Percentiles rank a stretch among this genome's conserved stretches.
Conservation (phyloP, 2,329 filamentous ascomycete species). For the Colletotrichum eleusines region DNA sequence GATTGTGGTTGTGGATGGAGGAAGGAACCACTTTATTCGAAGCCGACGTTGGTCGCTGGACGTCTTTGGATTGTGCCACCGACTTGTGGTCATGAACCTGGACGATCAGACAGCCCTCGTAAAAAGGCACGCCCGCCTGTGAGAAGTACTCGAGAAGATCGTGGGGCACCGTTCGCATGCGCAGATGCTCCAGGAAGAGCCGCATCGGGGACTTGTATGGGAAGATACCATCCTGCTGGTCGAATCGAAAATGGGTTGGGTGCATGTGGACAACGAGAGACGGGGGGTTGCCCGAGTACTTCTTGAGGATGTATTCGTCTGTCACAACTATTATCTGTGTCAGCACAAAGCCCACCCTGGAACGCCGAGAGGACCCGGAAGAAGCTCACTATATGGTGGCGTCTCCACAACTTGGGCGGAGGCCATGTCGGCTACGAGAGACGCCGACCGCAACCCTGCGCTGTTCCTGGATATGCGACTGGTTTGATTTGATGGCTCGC, state of each 20-base stretch:
- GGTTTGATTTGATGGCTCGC: conserved; percentile 63
- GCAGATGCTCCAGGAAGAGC: conserved; percentile 81
- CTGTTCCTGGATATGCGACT: conserved; percentile 65
- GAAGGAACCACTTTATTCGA: conserved; percentile 76
- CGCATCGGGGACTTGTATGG: conserved; percentile 93
- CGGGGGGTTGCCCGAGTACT: conserved; percentile 79
- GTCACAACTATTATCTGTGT: conserved; percentile 70
- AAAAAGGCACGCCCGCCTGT: conserved; percentile 80
- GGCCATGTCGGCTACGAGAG: conserved; percentile 58
- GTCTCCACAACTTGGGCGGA: conserved; percentile 56
- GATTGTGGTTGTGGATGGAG: conserved; percentile 93
- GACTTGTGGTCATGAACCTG: conserved; percentile 91
- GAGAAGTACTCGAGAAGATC: conserved; percentile 86
- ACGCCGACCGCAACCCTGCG: conserved; percentile 62
- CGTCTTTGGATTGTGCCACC: conserved; percentile 70
- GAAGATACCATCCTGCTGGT: conserved; percentile 93
- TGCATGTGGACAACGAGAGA: conserved; percentile 91
- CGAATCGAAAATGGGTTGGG: conserved; percentile 88
- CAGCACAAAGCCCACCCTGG: conserved; percentile 37
- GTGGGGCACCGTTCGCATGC: conserved; percentile 83
- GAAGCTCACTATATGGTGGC: conserved; percentile 64
- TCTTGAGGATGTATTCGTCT: conserved; percentile 83
- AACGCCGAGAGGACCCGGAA: neutral
- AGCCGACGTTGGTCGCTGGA: conserved; percentile 63
- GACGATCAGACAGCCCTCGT: conserved; percentile 95